phyloP scores from a whole-genome alignment of 768 basidiomycete species.

The Pisolithus microcarpus region DNA sequence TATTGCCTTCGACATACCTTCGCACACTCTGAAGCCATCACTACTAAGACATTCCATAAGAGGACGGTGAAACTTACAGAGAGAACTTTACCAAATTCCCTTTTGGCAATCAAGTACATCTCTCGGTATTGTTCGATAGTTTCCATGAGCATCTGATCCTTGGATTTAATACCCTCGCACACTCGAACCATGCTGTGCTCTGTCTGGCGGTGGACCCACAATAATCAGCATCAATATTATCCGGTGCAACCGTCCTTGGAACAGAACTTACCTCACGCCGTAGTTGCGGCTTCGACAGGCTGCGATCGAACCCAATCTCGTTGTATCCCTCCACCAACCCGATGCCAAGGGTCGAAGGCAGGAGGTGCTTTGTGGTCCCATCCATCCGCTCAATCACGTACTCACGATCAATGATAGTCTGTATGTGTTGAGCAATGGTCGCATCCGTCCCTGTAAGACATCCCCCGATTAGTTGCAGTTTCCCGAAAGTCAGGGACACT shows the following conservation, averaged over 20 bases:
- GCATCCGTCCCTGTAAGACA: slow-evolving; percentile 82
- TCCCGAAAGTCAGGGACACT: slow-evolving; percentile 3
- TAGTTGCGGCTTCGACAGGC: slow-evolving; percentile 87
- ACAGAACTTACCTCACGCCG: slow-evolving; percentile 68
- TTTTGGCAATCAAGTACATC: slow-evolving; percentile 71
- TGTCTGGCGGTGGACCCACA: slow-evolving; percentile 49
- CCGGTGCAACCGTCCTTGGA: not conserved
- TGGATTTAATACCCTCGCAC: slow-evolving; percentile 75
- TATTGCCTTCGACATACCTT: slow-evolving; percentile 41
- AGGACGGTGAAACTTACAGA: slow-evolving; percentile 37
- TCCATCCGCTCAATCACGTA: slow-evolving; percentile 87
- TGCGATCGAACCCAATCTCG: slow-evolving; percentile 81
- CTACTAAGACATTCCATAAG: not conserved
- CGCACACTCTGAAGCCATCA: slow-evolving; percentile 48
- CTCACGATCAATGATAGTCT: slow-evolving; percentile 84
- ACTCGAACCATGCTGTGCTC: slow-evolving; percentile 91
- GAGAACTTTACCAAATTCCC: slow-evolving; percentile 71
- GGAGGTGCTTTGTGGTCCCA: slow-evolving; percentile 81
- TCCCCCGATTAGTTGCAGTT: not conserved
- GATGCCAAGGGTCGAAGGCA: slow-evolving; percentile 91
- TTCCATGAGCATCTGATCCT: slow-evolving; percentile 75
- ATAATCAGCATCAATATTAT: not conserved
- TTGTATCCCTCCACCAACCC: slow-evolving; percentile 94
- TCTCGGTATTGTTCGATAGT: slow-evolving; percentile 87
- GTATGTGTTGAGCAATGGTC: slow-evolving; percentile 96